These are phyloP conservation scores for Ambrosiella xylebori DNA, from an alignment of 2,329 filamentous ascomycete genomes.

Conservation along the genomic window DNA sequence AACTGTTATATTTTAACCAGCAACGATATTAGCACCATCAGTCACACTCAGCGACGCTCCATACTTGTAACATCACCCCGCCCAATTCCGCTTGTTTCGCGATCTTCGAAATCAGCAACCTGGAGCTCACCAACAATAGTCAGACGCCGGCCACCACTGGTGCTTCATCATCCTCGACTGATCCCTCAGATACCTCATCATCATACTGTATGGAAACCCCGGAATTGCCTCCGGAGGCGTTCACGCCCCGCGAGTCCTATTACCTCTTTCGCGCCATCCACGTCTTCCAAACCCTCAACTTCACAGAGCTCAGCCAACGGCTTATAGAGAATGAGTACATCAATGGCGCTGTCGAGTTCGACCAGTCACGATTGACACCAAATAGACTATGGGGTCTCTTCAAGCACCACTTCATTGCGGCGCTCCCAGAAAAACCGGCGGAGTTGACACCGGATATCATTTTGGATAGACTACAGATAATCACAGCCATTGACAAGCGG, in stretches of 20 bases:
- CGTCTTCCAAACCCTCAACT: slow-evolving; percentile 47
- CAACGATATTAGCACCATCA: no score
- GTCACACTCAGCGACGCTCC: no score
- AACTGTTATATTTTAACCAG: no score
- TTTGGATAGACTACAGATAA: slow-evolving; percentile 7
- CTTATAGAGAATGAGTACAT: slow-evolving; percentile 60
- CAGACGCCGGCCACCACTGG: neutral
- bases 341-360: slow-evolving; percentile 51
- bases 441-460: slow-evolving; percentile 10
- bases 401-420: slow-evolving; percentile 56
- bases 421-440: slow-evolving; percentile 25
- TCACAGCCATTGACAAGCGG: slow-evolving; percentile 9
- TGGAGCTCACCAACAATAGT: no score
- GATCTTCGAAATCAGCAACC: no score
- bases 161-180: neutral
- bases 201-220: slow-evolving; percentile 12
- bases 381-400: slow-evolving; percentile 69
- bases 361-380: slow-evolving; percentile 55
- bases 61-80: no score
- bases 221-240: slow-evolving; percentile 24
- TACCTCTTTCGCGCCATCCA: slow-evolving; percentile 70
- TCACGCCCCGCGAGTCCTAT: slow-evolving; percentile 73
- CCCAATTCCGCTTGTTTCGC: no score
- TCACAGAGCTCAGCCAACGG: slow-evolving; percentile 54
- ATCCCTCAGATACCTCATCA: neutral